Conservation (phyloP, 441 rosid species). For the Raphanus hybrid region DNA sequence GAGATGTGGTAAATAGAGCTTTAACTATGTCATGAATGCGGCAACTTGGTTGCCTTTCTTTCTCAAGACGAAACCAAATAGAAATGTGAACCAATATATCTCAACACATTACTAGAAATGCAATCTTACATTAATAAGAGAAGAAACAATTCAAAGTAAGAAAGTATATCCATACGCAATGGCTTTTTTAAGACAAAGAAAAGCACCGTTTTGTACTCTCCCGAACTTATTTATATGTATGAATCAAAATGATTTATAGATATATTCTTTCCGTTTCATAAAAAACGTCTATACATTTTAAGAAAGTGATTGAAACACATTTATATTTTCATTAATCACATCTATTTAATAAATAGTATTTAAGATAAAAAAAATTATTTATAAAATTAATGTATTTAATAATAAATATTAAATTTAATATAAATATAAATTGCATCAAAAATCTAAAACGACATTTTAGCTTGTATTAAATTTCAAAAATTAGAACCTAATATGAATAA, state of each 20-base stretch:
- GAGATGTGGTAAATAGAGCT: constrained; percentile 26
- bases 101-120: neutral
- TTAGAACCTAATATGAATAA: neutral
- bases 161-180: neutral
- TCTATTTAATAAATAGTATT: too few species aligned
- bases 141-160: neutral
- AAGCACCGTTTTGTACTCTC: constrained; percentile 6
- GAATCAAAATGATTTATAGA: too few species aligned
- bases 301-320: too few species aligned
- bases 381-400: too few species aligned
- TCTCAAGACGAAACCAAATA: constrained; percentile 29
- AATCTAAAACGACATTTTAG: neutral
- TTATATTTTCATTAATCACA: too few species aligned
- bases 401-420: too few species aligned
- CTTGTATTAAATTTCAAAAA: neutral
- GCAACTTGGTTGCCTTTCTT: constrained; percentile 36
- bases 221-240: neutral
- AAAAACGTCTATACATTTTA: too few species aligned
- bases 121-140: constrained; percentile 16
- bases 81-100: constrained; percentile 18
- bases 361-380: too few species aligned
- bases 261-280: too few species aligned
- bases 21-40: constrained; percentile 32
- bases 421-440: too few species aligned
- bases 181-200: constrained; percentile 17